phyloP scores from a whole-genome alignment of 1,284 basidiomycete genomes.

The Clitocybe nebularis region DNA sequence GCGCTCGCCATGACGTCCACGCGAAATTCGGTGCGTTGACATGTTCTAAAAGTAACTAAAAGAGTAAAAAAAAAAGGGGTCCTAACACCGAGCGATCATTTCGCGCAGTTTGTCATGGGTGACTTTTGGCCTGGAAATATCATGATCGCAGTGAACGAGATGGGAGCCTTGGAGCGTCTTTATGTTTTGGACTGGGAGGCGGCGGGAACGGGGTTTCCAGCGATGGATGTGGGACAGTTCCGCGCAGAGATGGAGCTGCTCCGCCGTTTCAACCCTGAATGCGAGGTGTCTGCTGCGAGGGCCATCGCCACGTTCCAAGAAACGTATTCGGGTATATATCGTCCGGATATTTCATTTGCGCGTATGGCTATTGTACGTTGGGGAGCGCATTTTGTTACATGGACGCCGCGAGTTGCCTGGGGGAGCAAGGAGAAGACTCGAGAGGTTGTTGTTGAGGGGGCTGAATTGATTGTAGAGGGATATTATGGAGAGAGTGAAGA shows the following conservation, averaged over 20 bases:
- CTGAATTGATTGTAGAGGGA: slow-evolving; percentile 37
- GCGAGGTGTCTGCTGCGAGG: slow-evolving; percentile 27
- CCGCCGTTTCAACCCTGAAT: slow-evolving; percentile 38
- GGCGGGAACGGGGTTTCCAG: slow-evolving; percentile 45
- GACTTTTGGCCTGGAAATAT: slow-evolving; percentile 70
- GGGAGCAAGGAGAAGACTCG: slow-evolving; percentile 39
- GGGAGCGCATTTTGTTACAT: slow-evolving; percentile 46
- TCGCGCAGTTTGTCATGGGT: slow-evolving; percentile 44
- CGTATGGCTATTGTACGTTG: slow-evolving; percentile 34
- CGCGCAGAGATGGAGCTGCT: slow-evolving; percentile 52
- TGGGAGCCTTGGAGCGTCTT: slow-evolving; percentile 32
- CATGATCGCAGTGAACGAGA: slow-evolving; percentile 31
- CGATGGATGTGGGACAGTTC: slow-evolving; percentile 56
- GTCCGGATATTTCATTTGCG: slow-evolving; percentile 15
- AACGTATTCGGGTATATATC: slow-evolving; percentile 33
- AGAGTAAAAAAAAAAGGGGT: slow-evolving; percentile 2
- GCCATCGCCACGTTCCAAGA: slow-evolving; percentile 39
- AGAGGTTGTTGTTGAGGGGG: slow-evolving; percentile 44
- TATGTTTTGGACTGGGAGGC: slow-evolving; percentile 61
- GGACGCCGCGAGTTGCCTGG: slow-evolving; percentile 43
- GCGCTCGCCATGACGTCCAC: slow-evolving; percentile 32
- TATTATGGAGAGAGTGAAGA: slow-evolving; percentile 25
- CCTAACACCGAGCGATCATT: too few relatives aligned
- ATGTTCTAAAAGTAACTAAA: slow-evolving; percentile 3
- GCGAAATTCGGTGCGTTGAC: slow-evolving; percentile 28